These are phyloP conservation scores for Tricholoma terreum DNA, from an alignment of 768 basidiomycete species.

Conservation along the genomic window DNA sequence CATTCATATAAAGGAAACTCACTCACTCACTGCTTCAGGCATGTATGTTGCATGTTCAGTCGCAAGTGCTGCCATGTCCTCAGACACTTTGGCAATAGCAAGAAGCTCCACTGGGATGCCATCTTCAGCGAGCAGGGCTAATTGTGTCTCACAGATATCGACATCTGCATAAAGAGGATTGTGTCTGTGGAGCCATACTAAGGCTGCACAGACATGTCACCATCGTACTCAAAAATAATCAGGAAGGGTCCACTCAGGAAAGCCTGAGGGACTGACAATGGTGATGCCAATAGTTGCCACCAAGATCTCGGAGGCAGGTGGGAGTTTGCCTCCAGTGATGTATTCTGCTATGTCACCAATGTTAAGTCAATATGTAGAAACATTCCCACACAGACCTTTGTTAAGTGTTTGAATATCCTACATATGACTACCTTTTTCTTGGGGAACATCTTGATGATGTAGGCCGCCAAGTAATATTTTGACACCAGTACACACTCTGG, in stretches of 20 bases:
- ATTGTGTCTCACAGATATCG: neutral
- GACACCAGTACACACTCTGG: conserved; percentile 30
- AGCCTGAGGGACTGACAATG: neutral
- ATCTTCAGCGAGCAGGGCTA: neutral
- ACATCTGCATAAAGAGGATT: neutral
- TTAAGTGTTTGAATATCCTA: neutral
- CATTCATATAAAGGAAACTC: neutral
- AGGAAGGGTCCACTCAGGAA: neutral
- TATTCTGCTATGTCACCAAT: neutral
- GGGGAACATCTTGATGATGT: conserved; percentile 10
- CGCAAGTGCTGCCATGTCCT: neutral
- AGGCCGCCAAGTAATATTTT: conserved; percentile 22
- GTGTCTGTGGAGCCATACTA: neutral
- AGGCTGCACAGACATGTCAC: neutral
- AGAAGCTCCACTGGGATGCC: neutral
- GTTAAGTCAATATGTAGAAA: conserved; percentile 7
- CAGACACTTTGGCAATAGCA: neutral
- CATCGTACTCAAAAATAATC: neutral
- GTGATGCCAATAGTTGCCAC: neutral
- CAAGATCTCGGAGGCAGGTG: neutral
- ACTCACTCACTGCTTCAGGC: neutral
- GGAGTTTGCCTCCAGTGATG: neutral
- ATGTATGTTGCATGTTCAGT: neutral
- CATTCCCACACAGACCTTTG: conserved; percentile 4
- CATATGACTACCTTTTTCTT: conserved; percentile 9